Evolutionary conservation across 2,329 filamentous ascomycete genomes (phyloP).

Genomic region (Sclerotinia glacialis): DNA sequence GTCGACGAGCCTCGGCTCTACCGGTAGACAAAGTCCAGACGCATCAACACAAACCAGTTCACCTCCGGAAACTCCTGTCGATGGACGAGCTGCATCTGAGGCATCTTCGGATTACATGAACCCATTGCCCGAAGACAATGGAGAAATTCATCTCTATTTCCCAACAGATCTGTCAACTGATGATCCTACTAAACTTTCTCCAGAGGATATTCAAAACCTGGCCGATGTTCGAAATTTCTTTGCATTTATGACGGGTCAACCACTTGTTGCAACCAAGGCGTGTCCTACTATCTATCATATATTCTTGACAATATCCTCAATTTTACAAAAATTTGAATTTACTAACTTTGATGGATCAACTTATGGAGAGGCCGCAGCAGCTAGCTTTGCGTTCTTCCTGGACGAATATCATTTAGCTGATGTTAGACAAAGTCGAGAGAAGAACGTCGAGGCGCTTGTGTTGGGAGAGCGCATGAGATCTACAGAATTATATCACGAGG

Average conservation of each 20-base stretch:
- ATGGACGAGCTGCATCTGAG: constrained; percentile 24
- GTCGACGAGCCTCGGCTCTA: constrained; percentile 44
- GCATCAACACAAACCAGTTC: constrained; percentile 38
- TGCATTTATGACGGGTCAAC: constrained; percentile 62
- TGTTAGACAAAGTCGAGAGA: constrained; percentile 77
- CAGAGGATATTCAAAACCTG: constrained; percentile 53
- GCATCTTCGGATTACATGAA: constrained; percentile 31
- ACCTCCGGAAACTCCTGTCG: constrained; percentile 40
- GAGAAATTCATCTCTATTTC: constrained; percentile 52
- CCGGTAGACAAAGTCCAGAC: constrained; percentile 42
- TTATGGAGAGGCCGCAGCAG: constrained; percentile 58
- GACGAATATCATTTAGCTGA: constrained; percentile 76
- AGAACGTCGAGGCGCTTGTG: constrained; percentile 85
- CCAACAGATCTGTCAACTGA: constrained; percentile 39
- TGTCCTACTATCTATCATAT: constrained; percentile 53
- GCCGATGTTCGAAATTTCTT: constrained; percentile 63
- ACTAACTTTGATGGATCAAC: constrained; percentile 54
- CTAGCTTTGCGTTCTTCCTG: constrained; percentile 71
- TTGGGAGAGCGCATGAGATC: constrained; percentile 84
- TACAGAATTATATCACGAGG: constrained; percentile 80
- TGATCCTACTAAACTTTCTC: constrained; percentile 37
- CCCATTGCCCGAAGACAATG: constrained; percentile 42
- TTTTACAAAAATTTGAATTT: constrained; percentile 58
- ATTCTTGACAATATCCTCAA: constrained; percentile 52
- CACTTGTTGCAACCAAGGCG: constrained; percentile 56